Conservation (phyloP, 2,329 filamentous ascomycete species). For the Verticillium tricorpus region DNA sequence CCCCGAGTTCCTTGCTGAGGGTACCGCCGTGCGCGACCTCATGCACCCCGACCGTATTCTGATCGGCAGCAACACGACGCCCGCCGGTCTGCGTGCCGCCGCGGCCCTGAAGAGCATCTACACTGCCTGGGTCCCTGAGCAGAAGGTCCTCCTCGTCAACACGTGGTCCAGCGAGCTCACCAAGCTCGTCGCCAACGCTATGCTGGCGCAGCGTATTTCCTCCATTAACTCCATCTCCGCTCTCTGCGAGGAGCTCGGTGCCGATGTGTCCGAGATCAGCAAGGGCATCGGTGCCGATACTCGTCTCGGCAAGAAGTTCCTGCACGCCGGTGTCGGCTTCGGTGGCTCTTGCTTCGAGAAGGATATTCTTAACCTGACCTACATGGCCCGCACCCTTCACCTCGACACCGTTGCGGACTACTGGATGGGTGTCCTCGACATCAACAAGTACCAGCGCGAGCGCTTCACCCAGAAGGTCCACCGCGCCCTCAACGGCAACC, state of each 20-base stretch:
- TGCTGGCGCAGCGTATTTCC: constrained; percentile 75
- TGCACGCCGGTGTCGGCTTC: constrained; percentile 73
- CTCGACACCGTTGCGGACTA: constrained; percentile 70
- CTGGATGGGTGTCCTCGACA: constrained; percentile 68
- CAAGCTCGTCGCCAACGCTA: constrained; percentile 75
- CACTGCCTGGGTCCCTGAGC: constrained; percentile 62
- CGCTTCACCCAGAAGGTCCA: constrained; percentile 66
- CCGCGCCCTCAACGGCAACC: constrained; percentile 61
- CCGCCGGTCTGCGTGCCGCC: constrained; percentile 57
- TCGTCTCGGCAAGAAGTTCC: constrained; percentile 67
- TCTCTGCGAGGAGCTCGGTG: constrained; percentile 71
- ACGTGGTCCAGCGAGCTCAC: constrained; percentile 74
- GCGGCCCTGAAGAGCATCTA: constrained; percentile 62
- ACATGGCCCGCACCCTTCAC: constrained; percentile 66
- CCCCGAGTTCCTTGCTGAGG: constrained; percentile 76
- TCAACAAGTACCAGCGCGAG: constrained; percentile 72
- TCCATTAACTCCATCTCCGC: constrained; percentile 80
- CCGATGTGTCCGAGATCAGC: constrained; percentile 70
- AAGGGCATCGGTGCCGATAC: constrained; percentile 63
- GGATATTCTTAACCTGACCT: constrained; percentile 69
- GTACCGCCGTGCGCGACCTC: constrained; percentile 69
- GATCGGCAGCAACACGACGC: constrained; percentile 64
- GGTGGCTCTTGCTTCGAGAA: constrained; percentile 81
- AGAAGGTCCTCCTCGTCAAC: constrained; percentile 67
- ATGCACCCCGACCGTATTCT: constrained; percentile 68